Conservation (phyloP, 148 eudicot species). For the Fagopyrum esculentum region DNA sequence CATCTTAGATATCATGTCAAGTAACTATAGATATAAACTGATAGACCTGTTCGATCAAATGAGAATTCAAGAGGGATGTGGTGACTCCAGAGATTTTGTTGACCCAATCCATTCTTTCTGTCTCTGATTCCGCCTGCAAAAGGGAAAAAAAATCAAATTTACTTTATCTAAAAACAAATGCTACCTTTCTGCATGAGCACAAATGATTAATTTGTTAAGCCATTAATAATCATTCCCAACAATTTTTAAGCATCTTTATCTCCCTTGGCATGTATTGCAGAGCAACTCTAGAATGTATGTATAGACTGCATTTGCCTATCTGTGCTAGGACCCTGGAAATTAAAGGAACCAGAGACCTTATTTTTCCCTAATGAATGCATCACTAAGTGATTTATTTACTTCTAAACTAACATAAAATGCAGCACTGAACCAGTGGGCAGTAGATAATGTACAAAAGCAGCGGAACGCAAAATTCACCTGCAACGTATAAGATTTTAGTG, state of each 20-base stretch:
- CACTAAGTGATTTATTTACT: neutral
- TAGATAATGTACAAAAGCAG: neutral
- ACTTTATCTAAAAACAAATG: slow-evolving; percentile 11
- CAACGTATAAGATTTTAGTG: slow-evolving; percentile 74
- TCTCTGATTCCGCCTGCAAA: slow-evolving; percentile 83
- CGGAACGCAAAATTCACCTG: slow-evolving; percentile 41
- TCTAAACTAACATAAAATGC: neutral
- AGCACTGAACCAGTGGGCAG: neutral
- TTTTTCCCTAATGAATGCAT: neutral
- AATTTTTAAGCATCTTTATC: neutral
- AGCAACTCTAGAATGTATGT: neutral
- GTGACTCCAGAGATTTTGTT: slow-evolving; percentile 82
- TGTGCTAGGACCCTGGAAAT: slow-evolving; percentile 1
- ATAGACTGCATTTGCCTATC: slow-evolving; percentile 8
- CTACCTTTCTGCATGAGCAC: slow-evolving; percentile 1
- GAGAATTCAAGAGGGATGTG: slow-evolving; percentile 81
- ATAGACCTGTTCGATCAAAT: slow-evolving; percentile 57
- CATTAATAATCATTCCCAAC: neutral
- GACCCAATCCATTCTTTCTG: slow-evolving; percentile 91
- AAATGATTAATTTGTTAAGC: neutral
- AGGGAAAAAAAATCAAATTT: slow-evolving; percentile 14
- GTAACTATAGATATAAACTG: neutral
- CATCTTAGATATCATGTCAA: neutral
- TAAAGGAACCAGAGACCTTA: neutral
- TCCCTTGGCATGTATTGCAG: neutral